A percentile compares a stretch with the other conserved stretches of the same genome.
Evolutionary conservation across 495 filamentous ascomycete genomes (phyloP).

Genomic region (Xylaria nigripes): DNA sequence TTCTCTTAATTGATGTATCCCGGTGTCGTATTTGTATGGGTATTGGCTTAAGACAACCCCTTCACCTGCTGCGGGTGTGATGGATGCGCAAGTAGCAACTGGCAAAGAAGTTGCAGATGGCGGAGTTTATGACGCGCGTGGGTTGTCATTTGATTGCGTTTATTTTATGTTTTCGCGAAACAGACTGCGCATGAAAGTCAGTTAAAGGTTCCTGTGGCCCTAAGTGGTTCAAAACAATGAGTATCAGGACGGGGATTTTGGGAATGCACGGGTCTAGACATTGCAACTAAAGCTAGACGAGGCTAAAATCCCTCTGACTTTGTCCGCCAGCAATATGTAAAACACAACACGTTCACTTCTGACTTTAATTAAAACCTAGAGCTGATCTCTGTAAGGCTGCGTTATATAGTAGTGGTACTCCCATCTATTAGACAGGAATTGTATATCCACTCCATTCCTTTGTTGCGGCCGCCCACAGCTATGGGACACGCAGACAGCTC

Average conservation of each 20-base stretch:
- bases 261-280: neutral
- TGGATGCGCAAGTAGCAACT: neutral
- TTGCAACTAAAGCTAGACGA: conserved; percentile 1
- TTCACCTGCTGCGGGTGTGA: conserved; percentile 2
- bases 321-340: conserved; percentile 3
- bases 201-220: neutral
- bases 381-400: neutral
- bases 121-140: conserved; percentile 6
- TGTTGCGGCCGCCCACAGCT: neutral
- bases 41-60: conserved; percentile 1
- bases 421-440: neutral
- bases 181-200: neutral
- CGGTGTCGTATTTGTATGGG: neutral
- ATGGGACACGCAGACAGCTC: neutral
- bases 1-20: conserved; percentile 4
- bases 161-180: neutral
- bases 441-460: neutral
- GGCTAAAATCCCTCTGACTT: neutral
- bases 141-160: conserved; percentile 2
- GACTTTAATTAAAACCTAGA: neutral
- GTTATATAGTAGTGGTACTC: neutral
- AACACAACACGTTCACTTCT: conserved; percentile 9
- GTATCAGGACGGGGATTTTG: neutral
- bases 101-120: neutral
- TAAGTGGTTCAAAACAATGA: neutral